Conservation (phyloP, 2,329 filamentous ascomycete genomes). For the Colletotrichum tanaceti region DNA sequence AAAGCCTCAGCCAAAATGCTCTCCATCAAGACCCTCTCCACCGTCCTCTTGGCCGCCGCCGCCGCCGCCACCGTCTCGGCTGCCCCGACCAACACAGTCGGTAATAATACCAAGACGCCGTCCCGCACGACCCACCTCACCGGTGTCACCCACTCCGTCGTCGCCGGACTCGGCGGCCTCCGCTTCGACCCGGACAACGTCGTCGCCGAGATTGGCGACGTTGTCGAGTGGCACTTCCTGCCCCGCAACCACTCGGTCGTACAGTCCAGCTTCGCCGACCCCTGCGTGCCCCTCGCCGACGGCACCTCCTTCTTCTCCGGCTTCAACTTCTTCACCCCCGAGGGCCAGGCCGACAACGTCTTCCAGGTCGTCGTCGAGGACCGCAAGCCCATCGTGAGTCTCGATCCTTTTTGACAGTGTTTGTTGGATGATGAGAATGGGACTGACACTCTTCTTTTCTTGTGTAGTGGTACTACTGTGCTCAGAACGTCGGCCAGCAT, state of each 20-base stretch:
- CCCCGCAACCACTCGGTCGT: slow-evolving; percentile 63
- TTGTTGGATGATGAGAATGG: too few species aligned
- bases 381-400: slow-evolving; percentile 54
- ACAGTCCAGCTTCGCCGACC: slow-evolving; percentile 56
- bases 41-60: slow-evolving; percentile 45
- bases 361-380: slow-evolving; percentile 59
- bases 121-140: slow-evolving; percentile 52
- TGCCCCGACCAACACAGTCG: slow-evolving; percentile 49
- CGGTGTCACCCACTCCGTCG: slow-evolving; percentile 58
- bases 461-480: slow-evolving; percentile 53
- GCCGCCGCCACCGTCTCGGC: slow-evolving; percentile 46
- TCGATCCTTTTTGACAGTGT: slow-evolving; percentile 52
- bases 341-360: slow-evolving; percentile 53
- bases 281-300: slow-evolving; percentile 55
- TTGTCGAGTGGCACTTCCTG: slow-evolving; percentile 67
- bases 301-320: slow-evolving; percentile 58
- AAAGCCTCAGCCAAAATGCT: slow-evolving; percentile 46
- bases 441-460: background rate
- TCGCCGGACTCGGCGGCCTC: slow-evolving; percentile 59
- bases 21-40: slow-evolving; percentile 46
- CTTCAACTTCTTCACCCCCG: slow-evolving; percentile 54
- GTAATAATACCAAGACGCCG: slow-evolving; percentile 45
- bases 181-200: slow-evolving; percentile 63
- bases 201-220: slow-evolving; percentile 60
- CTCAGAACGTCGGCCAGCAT: slow-evolving; percentile 53